Percentiles rank a stretch among this genome's conserved stretches.
phyloP scores from a whole-genome alignment of 208 protist genomes.

The Leishmania amazonensis region DNA sequence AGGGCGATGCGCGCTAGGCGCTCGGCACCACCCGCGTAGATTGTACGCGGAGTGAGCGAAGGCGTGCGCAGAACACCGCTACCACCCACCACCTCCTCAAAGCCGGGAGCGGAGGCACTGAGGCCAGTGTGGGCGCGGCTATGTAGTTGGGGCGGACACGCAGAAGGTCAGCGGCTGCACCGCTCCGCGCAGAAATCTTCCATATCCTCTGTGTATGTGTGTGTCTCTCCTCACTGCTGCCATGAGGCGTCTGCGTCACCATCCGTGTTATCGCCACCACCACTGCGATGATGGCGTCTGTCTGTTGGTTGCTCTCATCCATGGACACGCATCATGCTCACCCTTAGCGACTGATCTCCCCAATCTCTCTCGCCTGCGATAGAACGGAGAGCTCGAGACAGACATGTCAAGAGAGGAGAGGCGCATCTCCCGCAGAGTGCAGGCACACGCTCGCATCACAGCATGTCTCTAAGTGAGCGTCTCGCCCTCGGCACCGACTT shows the following conservation, averaged over 20 bases:
- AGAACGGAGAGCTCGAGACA: neutral
- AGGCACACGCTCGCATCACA: neutral
- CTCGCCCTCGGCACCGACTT: neutral
- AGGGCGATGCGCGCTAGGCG: conserved; percentile 27
- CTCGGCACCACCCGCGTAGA: conserved; percentile 35
- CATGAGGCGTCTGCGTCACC: neutral
- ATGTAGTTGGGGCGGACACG: neutral
- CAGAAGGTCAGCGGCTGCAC: neutral
- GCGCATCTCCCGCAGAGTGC: neutral
- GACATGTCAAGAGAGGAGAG: neutral
- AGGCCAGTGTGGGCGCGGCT: neutral
- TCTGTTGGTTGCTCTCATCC: neutral
- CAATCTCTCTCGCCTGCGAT: neutral
- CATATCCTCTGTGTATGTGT: neutral
- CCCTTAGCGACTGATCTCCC: neutral
- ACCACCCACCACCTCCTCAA: neutral
- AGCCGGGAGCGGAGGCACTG: neutral
- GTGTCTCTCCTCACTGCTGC: neutral
- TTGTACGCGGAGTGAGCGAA: neutral
- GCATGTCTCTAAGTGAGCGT: neutral
- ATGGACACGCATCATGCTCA: neutral
- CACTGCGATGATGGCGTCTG: neutral
- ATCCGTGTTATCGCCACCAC: neutral
- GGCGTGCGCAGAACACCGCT: neutral
- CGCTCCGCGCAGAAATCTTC: neutral